Percentiles rank a stretch among this genome's conserved stretches.
Conservation (phyloP, 2,329 filamentous ascomycete genomes). For the Penicillium decumbens region DNA sequence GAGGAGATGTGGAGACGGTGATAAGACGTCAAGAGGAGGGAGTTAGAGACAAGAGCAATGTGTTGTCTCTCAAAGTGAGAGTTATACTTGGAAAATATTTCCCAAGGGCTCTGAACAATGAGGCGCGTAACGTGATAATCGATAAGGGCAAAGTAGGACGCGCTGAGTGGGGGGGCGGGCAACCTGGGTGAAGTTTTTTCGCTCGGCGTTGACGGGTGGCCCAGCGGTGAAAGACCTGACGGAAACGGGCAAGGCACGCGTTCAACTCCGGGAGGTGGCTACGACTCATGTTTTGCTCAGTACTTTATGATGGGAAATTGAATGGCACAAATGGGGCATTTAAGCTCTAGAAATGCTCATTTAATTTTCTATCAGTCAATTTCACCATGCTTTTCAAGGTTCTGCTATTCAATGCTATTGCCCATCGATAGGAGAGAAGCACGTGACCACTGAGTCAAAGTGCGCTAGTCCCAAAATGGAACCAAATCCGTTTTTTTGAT, state of each 20-base stretch:
- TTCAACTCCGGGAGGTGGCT: constrained; percentile 9
- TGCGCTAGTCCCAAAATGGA: constrained; percentile 2
- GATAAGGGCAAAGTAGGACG: constrained; percentile 3
- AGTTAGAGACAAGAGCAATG: not conserved
- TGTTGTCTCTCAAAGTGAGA: not conserved
- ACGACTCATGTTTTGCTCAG: not conserved
- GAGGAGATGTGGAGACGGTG: not conserved
- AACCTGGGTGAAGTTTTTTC: constrained; percentile 8
- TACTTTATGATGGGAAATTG: not conserved
- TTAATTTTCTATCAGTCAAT: not conserved
- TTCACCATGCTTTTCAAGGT: not conserved
- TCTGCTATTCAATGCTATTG: not conserved
- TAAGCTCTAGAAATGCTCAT: not conserved
- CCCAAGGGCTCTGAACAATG: not conserved
- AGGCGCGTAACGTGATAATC: constrained; percentile 11
- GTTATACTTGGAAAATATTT: not conserved
- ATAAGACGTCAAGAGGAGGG: not conserved
- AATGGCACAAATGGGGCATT: not conserved
- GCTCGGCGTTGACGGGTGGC: constrained; percentile 8
- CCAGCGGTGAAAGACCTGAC: constrained; percentile 10
- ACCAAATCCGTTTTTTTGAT: not conserved
- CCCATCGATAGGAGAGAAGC: too few relatives aligned
- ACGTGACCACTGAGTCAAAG: not conserved
- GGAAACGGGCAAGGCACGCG: constrained; percentile 6
- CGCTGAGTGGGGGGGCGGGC: constrained; percentile 5